Percentiles rank a stretch among this genome's conserved stretches.
Evolutionary conservation across 805 yeast genomes (phyloP).

Genomic region (Metschnikowia koreensis): DNA sequence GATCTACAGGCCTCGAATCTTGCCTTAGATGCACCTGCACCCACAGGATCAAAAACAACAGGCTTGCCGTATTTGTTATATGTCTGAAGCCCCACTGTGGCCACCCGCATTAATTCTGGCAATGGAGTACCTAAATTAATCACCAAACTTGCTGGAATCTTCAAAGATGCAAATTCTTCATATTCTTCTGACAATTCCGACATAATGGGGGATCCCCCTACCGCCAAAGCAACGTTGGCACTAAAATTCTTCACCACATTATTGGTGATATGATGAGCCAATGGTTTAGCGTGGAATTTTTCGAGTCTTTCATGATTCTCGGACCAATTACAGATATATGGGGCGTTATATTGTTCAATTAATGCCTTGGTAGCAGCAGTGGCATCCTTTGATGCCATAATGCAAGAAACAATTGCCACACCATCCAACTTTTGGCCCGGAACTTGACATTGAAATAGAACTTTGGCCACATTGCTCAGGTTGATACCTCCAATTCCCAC

Average conservation of each 20-base stretch:
- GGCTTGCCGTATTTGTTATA: slow-evolving; percentile 60
- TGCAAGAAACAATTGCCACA: slow-evolving; percentile 85
- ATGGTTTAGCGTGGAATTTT: slow-evolving; percentile 40
- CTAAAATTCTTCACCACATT: slow-evolving; percentile 84
- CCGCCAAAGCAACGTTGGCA: slow-evolving; percentile 81
- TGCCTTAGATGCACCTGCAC: slow-evolving; percentile 73
- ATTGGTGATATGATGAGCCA: slow-evolving; percentile 86
- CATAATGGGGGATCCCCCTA: slow-evolving; percentile 89
- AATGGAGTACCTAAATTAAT: slow-evolving; percentile 77
- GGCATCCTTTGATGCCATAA: slow-evolving; percentile 64
- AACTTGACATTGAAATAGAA: slow-evolving; percentile 48
- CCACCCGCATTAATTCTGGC: slow-evolving; percentile 39
- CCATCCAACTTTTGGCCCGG: slow-evolving; percentile 62
- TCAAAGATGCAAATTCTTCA: slow-evolving; percentile 53
- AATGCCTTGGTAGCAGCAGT: slow-evolving; percentile 46
- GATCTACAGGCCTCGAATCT: slow-evolving; percentile 49
- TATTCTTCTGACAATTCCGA: slow-evolving; percentile 70
- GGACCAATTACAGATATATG: slow-evolving; percentile 15
- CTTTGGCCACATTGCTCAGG: slow-evolving; percentile 56
- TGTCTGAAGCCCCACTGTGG: slow-evolving; percentile 50
- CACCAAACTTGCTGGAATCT: slow-evolving; percentile 56
- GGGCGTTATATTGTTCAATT: slow-evolving; percentile 26
- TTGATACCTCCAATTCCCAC: slow-evolving; percentile 84
- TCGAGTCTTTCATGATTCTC: neutral
- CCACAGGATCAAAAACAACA: slow-evolving; percentile 88